Percentiles rank a stretch among this genome's conserved stretches.
phyloP scores from a whole-genome alignment of 164 flowering plant genomes.

The Brasenia schreberi region DNA sequence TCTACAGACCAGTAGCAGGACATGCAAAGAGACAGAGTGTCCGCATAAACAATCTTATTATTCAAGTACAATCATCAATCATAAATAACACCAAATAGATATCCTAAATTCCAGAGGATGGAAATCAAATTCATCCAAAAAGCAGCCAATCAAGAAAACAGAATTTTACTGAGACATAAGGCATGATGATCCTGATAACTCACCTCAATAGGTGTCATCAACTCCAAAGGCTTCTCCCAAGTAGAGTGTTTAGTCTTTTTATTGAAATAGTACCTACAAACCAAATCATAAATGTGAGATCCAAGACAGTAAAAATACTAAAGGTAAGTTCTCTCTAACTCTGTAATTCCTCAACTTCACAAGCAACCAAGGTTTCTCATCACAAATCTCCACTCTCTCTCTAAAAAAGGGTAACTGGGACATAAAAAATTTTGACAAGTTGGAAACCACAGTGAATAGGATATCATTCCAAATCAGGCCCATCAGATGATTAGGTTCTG shows the following conservation, averaged over 20 bases:
- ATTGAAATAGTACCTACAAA: slow-evolving; percentile 79
- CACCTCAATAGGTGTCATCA: slow-evolving; percentile 90
- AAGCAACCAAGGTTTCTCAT: no score
- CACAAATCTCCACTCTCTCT: no score
- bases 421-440: no score
- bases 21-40: slow-evolving; percentile 56
- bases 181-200: slow-evolving; percentile 9
- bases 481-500: no score
- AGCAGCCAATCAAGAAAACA: neutral
- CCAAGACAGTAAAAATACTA: no score
- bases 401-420: no score
- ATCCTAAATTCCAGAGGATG: slow-evolving; percentile 1
- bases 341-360: no score
- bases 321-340: no score
- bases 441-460: no score
- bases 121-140: neutral
- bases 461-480: no score
- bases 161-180: neutral
- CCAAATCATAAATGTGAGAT: neutral
- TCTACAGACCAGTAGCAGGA: slow-evolving; percentile 74
- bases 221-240: slow-evolving; percentile 54
- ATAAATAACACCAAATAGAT: slow-evolving; percentile 21
- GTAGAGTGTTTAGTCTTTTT: slow-evolving; percentile 62
- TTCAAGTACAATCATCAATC: slow-evolving; percentile 16
- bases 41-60: slow-evolving; percentile 40